Conservation (phyloP, 257 asterid genomes). For the Fraxinus pennsylvanica region DNA sequence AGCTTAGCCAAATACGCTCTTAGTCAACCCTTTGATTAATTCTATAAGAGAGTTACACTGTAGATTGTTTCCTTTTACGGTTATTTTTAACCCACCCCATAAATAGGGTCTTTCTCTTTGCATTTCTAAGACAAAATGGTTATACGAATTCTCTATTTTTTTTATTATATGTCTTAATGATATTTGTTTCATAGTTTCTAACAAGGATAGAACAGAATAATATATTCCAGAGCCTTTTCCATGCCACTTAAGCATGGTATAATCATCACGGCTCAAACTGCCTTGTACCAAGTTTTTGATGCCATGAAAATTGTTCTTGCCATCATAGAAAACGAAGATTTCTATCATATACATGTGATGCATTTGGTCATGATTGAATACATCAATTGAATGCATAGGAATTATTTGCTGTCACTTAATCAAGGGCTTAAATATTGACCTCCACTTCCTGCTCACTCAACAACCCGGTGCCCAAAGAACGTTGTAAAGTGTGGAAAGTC, state of each 20-base stretch:
- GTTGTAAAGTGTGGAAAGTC: constrained; percentile 3
- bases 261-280: background rate
- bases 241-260: background rate
- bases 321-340: background rate
- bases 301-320: background rate
- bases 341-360: background rate
- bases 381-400: background rate
- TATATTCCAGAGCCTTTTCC: background rate
- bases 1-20: background rate
- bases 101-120: background rate
- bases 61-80: background rate
- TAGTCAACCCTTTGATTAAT: background rate
- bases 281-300: background rate
- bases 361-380: background rate
- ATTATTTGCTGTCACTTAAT: constrained; percentile 7
- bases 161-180: background rate
- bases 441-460: constrained; percentile 2
- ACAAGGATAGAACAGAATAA: background rate
- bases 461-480: background rate
- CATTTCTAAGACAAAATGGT: background rate
- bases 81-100: background rate
- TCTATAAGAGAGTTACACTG: background rate
- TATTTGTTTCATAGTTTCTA: background rate
- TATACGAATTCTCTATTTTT: background rate
- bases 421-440: constrained; percentile 6